These are phyloP conservation scores for Glaciozyma martinii DNA, from an alignment of 768 basidiomycete genomes.

Conservation along the genomic window DNA sequence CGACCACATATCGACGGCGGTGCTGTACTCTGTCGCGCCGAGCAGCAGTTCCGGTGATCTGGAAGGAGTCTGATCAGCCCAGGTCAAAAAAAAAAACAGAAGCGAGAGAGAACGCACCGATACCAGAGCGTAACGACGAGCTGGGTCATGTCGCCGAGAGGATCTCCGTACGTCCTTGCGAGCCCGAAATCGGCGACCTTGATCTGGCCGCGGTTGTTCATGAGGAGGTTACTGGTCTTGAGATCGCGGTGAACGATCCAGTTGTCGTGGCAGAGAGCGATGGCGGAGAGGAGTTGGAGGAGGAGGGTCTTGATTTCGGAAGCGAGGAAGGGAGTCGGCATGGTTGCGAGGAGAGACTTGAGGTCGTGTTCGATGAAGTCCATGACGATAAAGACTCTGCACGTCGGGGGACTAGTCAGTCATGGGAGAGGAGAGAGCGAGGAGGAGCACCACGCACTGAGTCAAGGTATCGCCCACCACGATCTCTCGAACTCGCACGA, in stretches of 20 bases:
- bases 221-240: constrained; percentile 92
- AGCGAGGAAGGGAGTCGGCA: constrained; percentile 94
- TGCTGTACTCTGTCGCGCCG: constrained; percentile 86
- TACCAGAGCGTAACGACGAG: constrained; percentile 99
- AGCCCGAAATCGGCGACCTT: constrained; percentile 98
- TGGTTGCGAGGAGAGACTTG: constrained; percentile 84
- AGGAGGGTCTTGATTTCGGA: constrained; percentile 97
- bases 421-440: constrained; percentile 9
- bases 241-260: constrained; percentile 98
- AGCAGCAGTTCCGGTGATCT: constrained; percentile 93
- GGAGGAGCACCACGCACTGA: constrained; percentile 69
- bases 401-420: background rate
- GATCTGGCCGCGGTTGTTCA: constrained; percentile 98
- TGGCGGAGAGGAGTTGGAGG: constrained; percentile 84
- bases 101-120: constrained; percentile 52
- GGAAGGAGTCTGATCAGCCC: background rate
- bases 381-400: constrained; percentile 84
- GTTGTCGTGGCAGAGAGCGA: constrained; percentile 84
- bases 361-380: constrained; percentile 96
- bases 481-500: constrained; percentile 92
- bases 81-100: constrained; percentile 21
- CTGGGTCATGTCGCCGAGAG: constrained; percentile 92
- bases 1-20: constrained; percentile 96
- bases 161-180: constrained; percentile 90
- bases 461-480: constrained; percentile 98